phyloP scores from a whole-genome alignment of 208 protist species.

The Novymonas esmeraldas region DNA sequence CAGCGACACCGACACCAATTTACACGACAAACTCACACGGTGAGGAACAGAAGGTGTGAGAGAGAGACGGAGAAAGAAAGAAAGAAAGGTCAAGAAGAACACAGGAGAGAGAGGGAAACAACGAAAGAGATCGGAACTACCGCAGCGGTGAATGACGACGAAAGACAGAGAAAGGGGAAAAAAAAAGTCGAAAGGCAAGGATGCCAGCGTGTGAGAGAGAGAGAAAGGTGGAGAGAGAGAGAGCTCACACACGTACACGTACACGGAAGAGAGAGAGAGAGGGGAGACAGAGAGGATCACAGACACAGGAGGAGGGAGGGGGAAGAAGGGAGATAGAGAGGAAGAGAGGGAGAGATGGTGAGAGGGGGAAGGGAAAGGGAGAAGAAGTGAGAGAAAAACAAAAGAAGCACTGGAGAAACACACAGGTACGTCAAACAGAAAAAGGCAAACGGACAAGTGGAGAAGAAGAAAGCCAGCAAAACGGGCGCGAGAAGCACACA shows the following conservation, averaged over 20 bases:
- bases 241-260: background rate
- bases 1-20: no score
- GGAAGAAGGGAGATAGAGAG: constrained; percentile 2
- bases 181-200: constrained; percentile 15
- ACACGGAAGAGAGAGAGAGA: background rate
- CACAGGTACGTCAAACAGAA: background rate
- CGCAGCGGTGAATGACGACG: background rate
- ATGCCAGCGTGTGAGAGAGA: background rate
- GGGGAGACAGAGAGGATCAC: background rate
- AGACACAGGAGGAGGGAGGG: background rate
- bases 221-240: background rate
- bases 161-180: background rate
- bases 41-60: background rate
- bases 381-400: background rate
- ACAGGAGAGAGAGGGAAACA: background rate
- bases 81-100: background rate
- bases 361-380: background rate
- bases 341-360: background rate
- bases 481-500: background rate
- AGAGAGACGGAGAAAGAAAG: background rate
- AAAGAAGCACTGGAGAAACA: background rate
- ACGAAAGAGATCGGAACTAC: background rate
- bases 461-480: background rate
- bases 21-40: background rate
- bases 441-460: background rate